Evolutionary conservation across 495 filamentous ascomycete genomes (phyloP), one percentile per base, ranked within the genome.

Genomic region (Pseudoneurospora amorphoporcata): DNA sequence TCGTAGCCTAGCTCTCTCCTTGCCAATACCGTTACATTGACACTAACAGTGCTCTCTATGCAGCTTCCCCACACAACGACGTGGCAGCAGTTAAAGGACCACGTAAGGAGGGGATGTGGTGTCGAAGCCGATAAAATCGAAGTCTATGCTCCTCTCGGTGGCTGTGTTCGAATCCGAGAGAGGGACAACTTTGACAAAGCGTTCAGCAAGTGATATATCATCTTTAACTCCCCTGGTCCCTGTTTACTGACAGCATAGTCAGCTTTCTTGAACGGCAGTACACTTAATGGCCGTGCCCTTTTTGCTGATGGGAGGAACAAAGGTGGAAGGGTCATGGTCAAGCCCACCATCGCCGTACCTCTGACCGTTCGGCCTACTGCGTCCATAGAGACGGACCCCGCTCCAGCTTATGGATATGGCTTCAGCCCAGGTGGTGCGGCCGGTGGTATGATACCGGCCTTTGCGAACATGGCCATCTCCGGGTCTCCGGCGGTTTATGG

Each of bases 21-120:
- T 65, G 29, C 29, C 53, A 17, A 65, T 65, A 65, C 53, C 53
- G 53, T 65, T 65, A 65, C 53, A 65, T 65, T 35, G 53, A 65
- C 47, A 58, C 53, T 69, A 69, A 39, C 35, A 58, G 14, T 2
- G 0, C 4, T 9, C 40, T 38, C 10, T 8, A 39, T 72, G 14
- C 42, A 79, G 77, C 74, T 79, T 29, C 39, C 71, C 10, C 73
- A 73, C 39, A 39, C 39, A 32, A 79, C 77, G n/a, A 77, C 75
- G 53, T 76, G 75, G 74, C 68, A 69, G 53, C 70, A 77, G 10
- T 72, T 79, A 12, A 77, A 75, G 40, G 71, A 65, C 53, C 53
- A 65, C 53, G 53, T 65, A 65, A 65, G 53, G 53, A 65, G 53
- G 53, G 53, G 53, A 65, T 65, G 53, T 35, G 53, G 53, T 17